Conservation (phyloP, 1,139 yeast genomes). For the Lodderomyces theae region DNA sequence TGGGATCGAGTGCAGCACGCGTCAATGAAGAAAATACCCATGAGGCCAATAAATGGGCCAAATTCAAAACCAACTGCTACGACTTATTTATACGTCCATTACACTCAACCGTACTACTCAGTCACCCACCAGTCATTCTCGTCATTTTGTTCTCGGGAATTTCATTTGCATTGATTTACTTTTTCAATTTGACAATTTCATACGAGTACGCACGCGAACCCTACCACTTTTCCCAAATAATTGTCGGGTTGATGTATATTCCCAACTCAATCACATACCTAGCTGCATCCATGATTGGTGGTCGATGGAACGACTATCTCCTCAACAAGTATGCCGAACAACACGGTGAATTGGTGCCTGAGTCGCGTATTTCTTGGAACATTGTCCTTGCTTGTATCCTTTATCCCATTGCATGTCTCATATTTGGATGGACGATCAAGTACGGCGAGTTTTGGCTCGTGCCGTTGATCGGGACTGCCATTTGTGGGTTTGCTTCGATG, state of each 20-base stretch:
- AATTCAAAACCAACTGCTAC: conserved; percentile 27
- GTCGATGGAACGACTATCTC: conserved; percentile 71
- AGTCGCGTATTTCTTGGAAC: conserved; percentile 76
- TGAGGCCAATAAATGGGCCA: conserved; percentile 13
- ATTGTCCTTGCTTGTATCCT: conserved; percentile 60
- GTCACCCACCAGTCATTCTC: conserved; percentile 71
- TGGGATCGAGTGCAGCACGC: neutral
- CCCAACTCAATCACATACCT: conserved; percentile 82
- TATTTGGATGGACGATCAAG: conserved; percentile 81
- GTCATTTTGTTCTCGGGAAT: conserved; percentile 65
- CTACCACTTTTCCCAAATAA: conserved; percentile 62
- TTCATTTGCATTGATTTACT: conserved; percentile 66
- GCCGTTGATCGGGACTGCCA: conserved; percentile 74
- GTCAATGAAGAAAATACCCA: conserved; percentile 1
- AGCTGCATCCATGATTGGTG: conserved; percentile 72
- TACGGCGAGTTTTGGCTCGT: conserved; percentile 68
- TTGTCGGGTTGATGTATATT: conserved; percentile 73
- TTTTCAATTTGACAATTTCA: conserved; percentile 72
- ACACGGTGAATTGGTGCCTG: conserved; percentile 69
- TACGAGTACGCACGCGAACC: conserved; percentile 62
- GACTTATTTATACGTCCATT: conserved; percentile 45
- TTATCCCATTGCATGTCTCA: conserved; percentile 63
- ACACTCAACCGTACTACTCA: conserved; percentile 51
- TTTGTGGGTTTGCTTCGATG: conserved; percentile 84
- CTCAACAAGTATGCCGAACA: conserved; percentile 51